Percentiles rank a stretch among this genome's conserved stretches.
phyloP scores from a whole-genome alignment of 2,329 filamentous ascomycete genomes.

The Phoma sp. region DNA sequence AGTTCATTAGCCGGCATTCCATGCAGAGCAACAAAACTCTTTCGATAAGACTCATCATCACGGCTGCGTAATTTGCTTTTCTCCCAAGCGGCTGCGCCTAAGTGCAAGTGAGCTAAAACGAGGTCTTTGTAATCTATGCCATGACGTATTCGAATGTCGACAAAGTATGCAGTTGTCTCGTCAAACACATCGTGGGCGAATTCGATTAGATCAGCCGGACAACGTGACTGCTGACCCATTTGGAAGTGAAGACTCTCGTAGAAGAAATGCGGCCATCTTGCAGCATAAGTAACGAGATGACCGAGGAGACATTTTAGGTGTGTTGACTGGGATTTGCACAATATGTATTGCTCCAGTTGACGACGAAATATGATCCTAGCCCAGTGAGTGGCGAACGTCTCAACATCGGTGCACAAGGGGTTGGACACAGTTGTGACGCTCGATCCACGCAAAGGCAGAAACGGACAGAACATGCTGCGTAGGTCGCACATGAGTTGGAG shows the following conservation, averaged over 20 bases:
- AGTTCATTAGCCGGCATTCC: not conserved
- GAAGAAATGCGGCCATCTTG: slow-evolving; percentile 3
- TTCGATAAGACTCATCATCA: not conserved
- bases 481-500: not conserved
- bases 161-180: slow-evolving; percentile 6
- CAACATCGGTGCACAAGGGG: not conserved
- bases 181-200: slow-evolving; percentile 5
- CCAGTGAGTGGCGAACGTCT: slow-evolving; percentile 1
- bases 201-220: slow-evolving; percentile 1
- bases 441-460: not conserved
- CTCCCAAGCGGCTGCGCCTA: not conserved
- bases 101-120: slow-evolving; percentile 1
- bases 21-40: not conserved
- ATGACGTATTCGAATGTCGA: not conserved
- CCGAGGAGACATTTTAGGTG: not conserved
- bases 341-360: not conserved
- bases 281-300: slow-evolving; percentile 4
- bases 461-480: not conserved
- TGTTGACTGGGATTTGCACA: not conserved
- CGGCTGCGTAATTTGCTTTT: not conserved
- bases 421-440: not conserved
- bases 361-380: slow-evolving; percentile 2
- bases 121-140: slow-evolving; percentile 2
- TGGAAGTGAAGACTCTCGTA: slow-evolving; percentile 4
- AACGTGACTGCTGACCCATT: slow-evolving; percentile 1